Evolutionary conservation across 306 rosid species (phyloP).

Genomic region (Quercus glauca): DNA sequence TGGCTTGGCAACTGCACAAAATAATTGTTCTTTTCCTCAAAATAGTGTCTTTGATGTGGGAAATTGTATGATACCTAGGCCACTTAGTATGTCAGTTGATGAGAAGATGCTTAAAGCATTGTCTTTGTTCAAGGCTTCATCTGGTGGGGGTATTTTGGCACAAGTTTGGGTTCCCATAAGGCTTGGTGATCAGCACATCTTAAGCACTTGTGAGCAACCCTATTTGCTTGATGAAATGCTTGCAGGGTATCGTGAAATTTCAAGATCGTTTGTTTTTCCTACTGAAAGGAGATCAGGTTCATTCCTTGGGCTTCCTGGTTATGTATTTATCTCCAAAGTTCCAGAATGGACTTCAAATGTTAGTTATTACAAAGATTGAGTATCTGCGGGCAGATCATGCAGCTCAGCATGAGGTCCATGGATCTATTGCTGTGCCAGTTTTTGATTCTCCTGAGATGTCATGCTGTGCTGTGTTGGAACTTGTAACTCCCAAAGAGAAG

Average conservation of each 20-base stretch:
- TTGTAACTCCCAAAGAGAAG: slow-evolving; percentile 73
- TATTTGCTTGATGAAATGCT: slow-evolving; percentile 79
- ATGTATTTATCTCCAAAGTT: slow-evolving; percentile 67
- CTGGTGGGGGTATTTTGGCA: slow-evolving; percentile 75
- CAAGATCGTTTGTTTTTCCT: slow-evolving; percentile 64
- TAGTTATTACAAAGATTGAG: slow-evolving; percentile 64
- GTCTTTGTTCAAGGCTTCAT: slow-evolving; percentile 72
- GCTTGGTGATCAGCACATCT: slow-evolving; percentile 51
- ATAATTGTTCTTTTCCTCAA: slow-evolving; percentile 31
- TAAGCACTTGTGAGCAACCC: slow-evolving; percentile 92
- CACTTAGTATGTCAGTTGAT: slow-evolving; percentile 56
- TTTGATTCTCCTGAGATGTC: slow-evolving; percentile 40
- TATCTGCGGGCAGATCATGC: slow-evolving; percentile 76
- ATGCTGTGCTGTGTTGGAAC: slow-evolving; percentile 82
- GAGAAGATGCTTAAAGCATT: slow-evolving; percentile 82
- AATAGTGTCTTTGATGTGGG: slow-evolving; percentile 20
- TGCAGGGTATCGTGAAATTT: slow-evolving; percentile 84
- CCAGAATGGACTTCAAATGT: slow-evolving; percentile 95
- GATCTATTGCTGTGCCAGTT: slow-evolving; percentile 78
- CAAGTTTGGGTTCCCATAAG: slow-evolving; percentile 90
- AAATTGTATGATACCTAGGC: slow-evolving; percentile 30
- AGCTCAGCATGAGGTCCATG: slow-evolving; percentile 59
- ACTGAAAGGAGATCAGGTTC: slow-evolving; percentile 49
- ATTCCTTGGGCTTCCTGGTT: slow-evolving; percentile 80
- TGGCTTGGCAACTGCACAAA: slow-evolving; percentile 31